A percentile compares a stretch with the other conserved stretches of the same genome.
Evolutionary conservation across 169 alveolate species (phyloP).

Genomic region (Plasmodium billcollinsi): DNA sequence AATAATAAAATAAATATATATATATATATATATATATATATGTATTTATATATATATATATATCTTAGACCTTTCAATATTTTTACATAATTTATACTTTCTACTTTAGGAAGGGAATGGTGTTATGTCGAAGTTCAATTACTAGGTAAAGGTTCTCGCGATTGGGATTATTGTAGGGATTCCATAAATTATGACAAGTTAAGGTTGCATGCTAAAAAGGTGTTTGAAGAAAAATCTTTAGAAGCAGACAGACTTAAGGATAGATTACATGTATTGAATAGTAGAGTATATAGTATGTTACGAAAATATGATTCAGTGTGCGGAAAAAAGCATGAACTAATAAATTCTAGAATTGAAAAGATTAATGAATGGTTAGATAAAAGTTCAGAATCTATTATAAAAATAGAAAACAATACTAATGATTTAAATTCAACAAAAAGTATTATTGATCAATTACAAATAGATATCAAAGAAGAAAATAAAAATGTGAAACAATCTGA

Average conservation of each 20-base stretch:
- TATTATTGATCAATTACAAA: constrained; percentile 81
- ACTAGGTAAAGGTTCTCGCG: constrained; percentile 87
- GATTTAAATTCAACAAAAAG: constrained; percentile 76
- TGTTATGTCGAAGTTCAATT: constrained; percentile 93
- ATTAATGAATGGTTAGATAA: constrained; percentile 80
- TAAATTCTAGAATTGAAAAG: constrained; percentile 30
- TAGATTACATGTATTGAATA: constrained; percentile 21
- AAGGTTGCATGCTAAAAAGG: constrained; percentile 74
- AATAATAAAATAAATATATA: no score
- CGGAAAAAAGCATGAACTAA: constrained; percentile 46
- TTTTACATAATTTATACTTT: not conserved
- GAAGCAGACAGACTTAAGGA: constrained; percentile 62
- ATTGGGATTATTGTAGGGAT: constrained; percentile 90
- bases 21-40: not conserved
- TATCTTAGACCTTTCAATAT: not conserved
- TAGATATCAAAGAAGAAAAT: constrained; percentile 81
- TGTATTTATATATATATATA: not conserved
- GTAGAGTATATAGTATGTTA: constrained; percentile 24
- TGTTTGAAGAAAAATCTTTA: constrained; percentile 77
- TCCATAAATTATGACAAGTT: constrained; percentile 85
- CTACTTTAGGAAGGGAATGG: constrained; percentile 88
- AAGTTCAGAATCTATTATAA: constrained; percentile 81
- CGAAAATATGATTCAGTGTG: constrained; percentile 40
- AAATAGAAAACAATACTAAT: constrained; percentile 79
- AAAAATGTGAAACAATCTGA: constrained; percentile 73